Base-by-base conservation (phyloP, 352 stramenopile genomes). In the Globisporangium spiculum region DNA sequence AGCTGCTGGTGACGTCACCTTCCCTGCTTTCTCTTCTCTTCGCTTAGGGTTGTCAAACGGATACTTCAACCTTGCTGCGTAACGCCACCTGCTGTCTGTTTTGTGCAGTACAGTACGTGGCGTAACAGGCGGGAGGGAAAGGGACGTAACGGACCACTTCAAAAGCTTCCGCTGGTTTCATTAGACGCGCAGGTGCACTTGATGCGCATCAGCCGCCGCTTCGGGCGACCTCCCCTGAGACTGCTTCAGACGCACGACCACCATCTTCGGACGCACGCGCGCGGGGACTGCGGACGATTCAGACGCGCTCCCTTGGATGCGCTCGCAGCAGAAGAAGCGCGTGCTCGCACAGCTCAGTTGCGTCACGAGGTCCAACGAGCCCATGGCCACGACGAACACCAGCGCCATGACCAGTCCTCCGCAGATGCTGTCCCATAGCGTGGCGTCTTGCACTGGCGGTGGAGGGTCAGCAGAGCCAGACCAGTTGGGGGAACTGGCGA, bases 11-110 rank as follows among this genome's bases (percentile, higher is more conserved):
- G 44, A 5, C 44, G 44, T n/a, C 44, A 52, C 44, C 18, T 52
- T 52, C 18, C 18, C 44, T 7, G 44, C 18, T 5, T 46, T 46
- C 38, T 46, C 18, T 24, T 52, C 44, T 18, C 50, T 52, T 32
- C 38, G 2, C 16, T 24, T 44, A 34, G 55, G 26, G 55, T 60
- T 38, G 26, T 41, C 32, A 41, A 34, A 20, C 26, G 3, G 54
- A 60, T 48, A 38, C 58, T 63, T 63, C 58, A 36, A 30, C 58
- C 22, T n/a, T 27, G 34, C 55, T n/a, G 34, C 34, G 58, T 22
- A 36, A 24, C 58, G 24, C 34, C 58, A 30, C 24, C 16, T 34
- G 26, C 22, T 32, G 4, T 32, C 30, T 32, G 30, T 32, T 32
- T 30, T 32, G 30, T 32, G 30, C 18, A 4, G 6, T 22, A 22